Evolutionary conservation across 2,329 filamentous ascomycete genomes (phyloP), one percentile per base, ranked within the genome.

Genomic region (Sclerotinia minor): DNA sequence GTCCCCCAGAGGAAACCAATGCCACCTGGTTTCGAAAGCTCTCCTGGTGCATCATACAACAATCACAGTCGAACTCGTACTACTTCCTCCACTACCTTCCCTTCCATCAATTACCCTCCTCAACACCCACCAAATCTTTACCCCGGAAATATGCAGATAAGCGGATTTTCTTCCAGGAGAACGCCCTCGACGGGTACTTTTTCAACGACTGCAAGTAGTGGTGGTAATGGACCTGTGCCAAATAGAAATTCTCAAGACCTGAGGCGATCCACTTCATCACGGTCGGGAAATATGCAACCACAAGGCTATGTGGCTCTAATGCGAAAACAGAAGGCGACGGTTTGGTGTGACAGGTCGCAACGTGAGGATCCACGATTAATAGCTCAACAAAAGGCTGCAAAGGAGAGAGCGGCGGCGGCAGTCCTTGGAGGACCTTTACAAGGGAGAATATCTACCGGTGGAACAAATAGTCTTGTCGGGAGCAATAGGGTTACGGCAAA

Each of bases 301-400:
- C 84, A 84, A n/a, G 89, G 92, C 72, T 99, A 99, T 79, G 95
- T 99, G 64, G 94, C 95, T 47, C 84, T 97, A n/a, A 89, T 99
- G 81, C 88, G 95, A 71, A 94, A 94, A 78, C 95, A 99, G 80
- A 98, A 98, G 79, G 95, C 93, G 44, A 99, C 95, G 0, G 95
- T 99, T 5, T 99, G 95, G 95, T 97, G 94, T 81, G 95, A 98
- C 77, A 90, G 94, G 65, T 87, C 94, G 13, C 95, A 99, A 78
- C 89, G 92, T 70, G 93, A 98, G 79, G 95, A 99, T 77, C 92
- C 94, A 0, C 86, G 92, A 63, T 81, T 95, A 68, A 81, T 90
- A 5, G 93, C 92, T 38, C 90, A 94, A 75, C 93, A 96, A 78
- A 87, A 91, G 68, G 90, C 91, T 49, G 95, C 94, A 68, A 96